Conservation (phyloP, 2,329 filamentous ascomycete species). For the Aspergillus terreus region DNA sequence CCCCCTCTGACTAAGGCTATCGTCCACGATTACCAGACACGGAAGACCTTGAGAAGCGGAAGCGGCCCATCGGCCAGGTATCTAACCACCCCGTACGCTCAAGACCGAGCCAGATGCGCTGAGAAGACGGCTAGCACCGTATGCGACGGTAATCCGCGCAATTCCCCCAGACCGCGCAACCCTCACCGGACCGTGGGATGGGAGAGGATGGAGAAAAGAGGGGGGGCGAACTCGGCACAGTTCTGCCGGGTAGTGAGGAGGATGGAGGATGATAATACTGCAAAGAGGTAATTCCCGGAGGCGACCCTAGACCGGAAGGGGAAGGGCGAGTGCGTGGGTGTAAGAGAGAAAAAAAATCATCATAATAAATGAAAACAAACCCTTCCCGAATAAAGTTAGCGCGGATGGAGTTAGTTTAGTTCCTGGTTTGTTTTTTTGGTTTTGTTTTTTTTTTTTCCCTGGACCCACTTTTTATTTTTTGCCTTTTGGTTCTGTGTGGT, state of each 20-base stretch:
- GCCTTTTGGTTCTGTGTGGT: too few species aligned
- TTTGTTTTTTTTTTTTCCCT: too few species aligned
- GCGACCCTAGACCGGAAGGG: background rate
- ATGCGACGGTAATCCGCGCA: background rate
- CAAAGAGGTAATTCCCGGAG: background rate
- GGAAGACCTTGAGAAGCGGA: background rate
- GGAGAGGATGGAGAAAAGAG: conserved; percentile 8
- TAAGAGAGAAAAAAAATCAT: conserved; percentile 3
- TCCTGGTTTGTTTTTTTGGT: too few species aligned
- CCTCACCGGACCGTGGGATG: background rate
- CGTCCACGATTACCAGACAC: background rate
- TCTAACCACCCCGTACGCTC: background rate
- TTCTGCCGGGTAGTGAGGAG: conserved; percentile 18
- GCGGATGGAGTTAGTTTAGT: too few species aligned
- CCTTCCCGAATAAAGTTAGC: too few species aligned
- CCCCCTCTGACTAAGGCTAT: background rate
- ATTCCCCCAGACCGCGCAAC: background rate
- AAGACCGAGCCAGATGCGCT: background rate
- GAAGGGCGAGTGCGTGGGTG: conserved; percentile 17
- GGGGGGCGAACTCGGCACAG: conserved; percentile 21
- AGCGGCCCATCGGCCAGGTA: background rate
- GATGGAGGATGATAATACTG: conserved; percentile 6
- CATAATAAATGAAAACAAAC: background rate
- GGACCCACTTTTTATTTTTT: too few species aligned
- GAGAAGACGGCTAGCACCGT: background rate